phyloP scores from a whole-genome alignment of 257 asterid species.

The Solanum gandarillasii region DNA sequence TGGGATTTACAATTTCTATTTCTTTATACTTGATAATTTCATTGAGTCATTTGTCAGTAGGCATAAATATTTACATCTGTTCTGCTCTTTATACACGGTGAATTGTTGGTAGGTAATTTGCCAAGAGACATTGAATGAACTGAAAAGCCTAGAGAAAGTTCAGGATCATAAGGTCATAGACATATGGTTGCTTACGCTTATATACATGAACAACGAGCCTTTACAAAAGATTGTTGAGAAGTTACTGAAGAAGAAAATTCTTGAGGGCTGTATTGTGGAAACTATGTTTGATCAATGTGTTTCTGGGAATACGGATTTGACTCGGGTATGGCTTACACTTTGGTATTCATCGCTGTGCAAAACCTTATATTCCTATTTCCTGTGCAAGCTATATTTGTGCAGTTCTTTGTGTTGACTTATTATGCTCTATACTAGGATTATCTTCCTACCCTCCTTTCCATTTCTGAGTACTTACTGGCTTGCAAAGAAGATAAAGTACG shows the following conservation, averaged over 20 bases:
- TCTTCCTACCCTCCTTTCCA: slow-evolving; percentile 55
- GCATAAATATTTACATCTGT: not conserved
- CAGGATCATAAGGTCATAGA: slow-evolving; percentile 68
- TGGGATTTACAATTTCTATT: slow-evolving; percentile 22
- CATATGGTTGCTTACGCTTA: slow-evolving; percentile 60
- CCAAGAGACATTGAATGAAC: slow-evolving; percentile 64
- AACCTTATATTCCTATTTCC: not conserved
- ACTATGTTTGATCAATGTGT: slow-evolving; percentile 61
- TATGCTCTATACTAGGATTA: slow-evolving; percentile 44
- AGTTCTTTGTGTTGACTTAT: slow-evolving; percentile 4
- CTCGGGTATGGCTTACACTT: slow-evolving; percentile 38
- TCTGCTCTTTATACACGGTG: slow-evolving; percentile 3
- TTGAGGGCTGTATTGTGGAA: slow-evolving; percentile 63
- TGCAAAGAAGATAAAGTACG: slow-evolving; percentile 71
- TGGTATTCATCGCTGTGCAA: not conserved
- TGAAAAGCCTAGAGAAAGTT: slow-evolving; percentile 55
- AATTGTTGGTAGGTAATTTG: slow-evolving; percentile 45
- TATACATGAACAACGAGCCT: slow-evolving; percentile 51
- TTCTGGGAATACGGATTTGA: slow-evolving; percentile 52
- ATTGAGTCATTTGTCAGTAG: not conserved
- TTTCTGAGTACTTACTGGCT: slow-evolving; percentile 59
- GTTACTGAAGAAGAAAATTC: slow-evolving; percentile 62
- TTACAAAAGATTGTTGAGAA: slow-evolving; percentile 64
- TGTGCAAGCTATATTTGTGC: not conserved
- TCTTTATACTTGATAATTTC: not conserved